Evolutionary conservation across 1,139 yeast species (phyloP), one percentile per base, ranked within the genome.

Genomic region (Yamadazyma songkhlaensis): DNA sequence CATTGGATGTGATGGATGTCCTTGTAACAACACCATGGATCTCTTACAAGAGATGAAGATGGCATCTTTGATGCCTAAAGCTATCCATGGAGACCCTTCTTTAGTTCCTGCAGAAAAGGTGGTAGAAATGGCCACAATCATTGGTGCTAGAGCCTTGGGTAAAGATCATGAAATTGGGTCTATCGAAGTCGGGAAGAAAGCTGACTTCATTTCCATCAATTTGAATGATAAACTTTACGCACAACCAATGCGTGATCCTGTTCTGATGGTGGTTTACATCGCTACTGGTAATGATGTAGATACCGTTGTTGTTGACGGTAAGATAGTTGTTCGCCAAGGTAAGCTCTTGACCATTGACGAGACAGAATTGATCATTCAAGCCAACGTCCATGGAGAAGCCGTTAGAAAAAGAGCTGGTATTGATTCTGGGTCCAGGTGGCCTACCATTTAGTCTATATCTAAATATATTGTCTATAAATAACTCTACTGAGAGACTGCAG

Each of bases 51-150:
- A 34, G 42, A 55, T 43, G 60, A 53, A 55, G 41, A 51, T 53
- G 34, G 57, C 58, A 11, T 51, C 57, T 9, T 38, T 55, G 30
- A 46, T 55, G 11, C 57, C 59, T 9, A 50, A 54, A 31, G 59
- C 57, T 17, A 47, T 54, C 24, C 43, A 53, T 43, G 49, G 38
- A 21, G 43, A 40, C 25, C 43, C 57, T 34, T 41, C 42, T 27
- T 34, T 55, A 41, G 45, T 55, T 6, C 51, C 55, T 9, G 59
- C 57, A 8, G 54, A 55, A 35, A 52, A 55, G 20, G 37, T 54
- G 9, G 35, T 55, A 25, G 55, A 53, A 34, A 46, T 55, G 45
- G 41, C 45, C 9, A 41, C 45, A 4, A 41, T 43, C 27, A 54
- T 46, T 29, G 59, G 53, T 24, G 56, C 50, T 21, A 46, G 39